Base-by-base conservation (phyloP, 2,329 filamentous ascomycete genomes). In the Sarocladiaceae sp. region DNA sequence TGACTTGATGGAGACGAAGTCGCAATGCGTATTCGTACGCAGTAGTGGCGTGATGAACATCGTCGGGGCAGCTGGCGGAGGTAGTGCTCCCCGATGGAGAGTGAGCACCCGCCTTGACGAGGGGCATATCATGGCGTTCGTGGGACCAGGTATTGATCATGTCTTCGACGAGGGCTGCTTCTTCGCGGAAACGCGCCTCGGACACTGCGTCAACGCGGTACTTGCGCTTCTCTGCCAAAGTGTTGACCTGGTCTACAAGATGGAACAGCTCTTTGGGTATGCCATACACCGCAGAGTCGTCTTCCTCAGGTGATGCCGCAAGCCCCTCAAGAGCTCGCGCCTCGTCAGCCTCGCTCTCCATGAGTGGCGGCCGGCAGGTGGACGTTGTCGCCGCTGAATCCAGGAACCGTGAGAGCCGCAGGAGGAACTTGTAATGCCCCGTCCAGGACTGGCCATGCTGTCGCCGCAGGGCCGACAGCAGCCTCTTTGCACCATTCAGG, bases 1-100 rank as follows among this genome's bases (percentile, higher is more conserved):
- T 66, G 26, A 74, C 66, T 54, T 74, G 70, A 56, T 74, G 69
- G 17, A 74, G 62, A 8, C 71, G 64, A 17, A 74, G 60, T 8
- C 68, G 64, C n/a, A 73, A 62, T 8, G 71, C 70, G 56, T 66
- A 66, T 52, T 73, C 69, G 53, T 71, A 73, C 5, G 70, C 69
- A 15, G 59, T 60, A 2, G 70, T 69, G 17, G 69, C 69, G 44
- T 64, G 55, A 10, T 69, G 52, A 1, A 65, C 64, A 35, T 71
- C 65, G 40, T 66, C 22, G 5, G 40, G 15, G 3, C 22, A 44
- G 23, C 10, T 28, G 4, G 12, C 22, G 40, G 25, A 22, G 6
- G 35, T 6, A 10, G 8, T 17, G 22, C 17, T 26, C 22, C 11
- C n/a, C 12, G 22, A 26, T 7, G 40, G 13, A 13, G 40, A 44